Conservation (phyloP, 441 rosid genomes). For the Mallotus repandus region DNA sequence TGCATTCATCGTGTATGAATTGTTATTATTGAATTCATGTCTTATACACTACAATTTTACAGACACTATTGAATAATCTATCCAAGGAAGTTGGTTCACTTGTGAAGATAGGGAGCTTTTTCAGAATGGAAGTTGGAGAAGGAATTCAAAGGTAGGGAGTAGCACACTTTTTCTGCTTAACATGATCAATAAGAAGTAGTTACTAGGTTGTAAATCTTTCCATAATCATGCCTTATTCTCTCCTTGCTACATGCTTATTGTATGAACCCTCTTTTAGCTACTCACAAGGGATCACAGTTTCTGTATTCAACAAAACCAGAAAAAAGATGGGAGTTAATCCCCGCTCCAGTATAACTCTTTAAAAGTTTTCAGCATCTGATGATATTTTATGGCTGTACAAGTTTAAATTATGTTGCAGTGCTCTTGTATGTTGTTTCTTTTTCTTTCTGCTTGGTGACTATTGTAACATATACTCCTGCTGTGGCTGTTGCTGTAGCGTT, state of each 20-base stretch:
- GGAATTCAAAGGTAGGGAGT: slow-evolving; percentile 74
- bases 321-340: not conserved
- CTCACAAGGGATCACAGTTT: not conserved
- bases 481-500: not conserved
- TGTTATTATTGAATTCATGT: slow-evolving; percentile 3
- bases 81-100: slow-evolving; percentile 77
- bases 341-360: not conserved
- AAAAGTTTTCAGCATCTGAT: not conserved
- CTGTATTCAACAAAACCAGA: not conserved
- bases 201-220: not conserved
- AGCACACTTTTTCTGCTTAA: not conserved
- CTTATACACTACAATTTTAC: slow-evolving; percentile 18
- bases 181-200: not conserved
- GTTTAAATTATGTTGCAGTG: not conserved
- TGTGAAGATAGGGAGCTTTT: slow-evolving; percentile 73
- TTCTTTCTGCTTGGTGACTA: not conserved
- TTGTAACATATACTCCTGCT: not conserved
- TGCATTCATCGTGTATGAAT: slow-evolving; percentile 2
- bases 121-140: slow-evolving; percentile 97
- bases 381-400: not conserved
- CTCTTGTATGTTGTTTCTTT: not conserved
- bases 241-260: not conserved
- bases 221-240: not conserved
- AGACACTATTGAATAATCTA: slow-evolving; percentile 64
- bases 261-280: not conserved